A percentile compares a stretch with the other conserved stretches of the same genome.
These are phyloP conservation scores for Ceratobasidium theobromae DNA, from an alignment of 1,284 basidiomycete genomes.

Conservation along the genomic window DNA sequence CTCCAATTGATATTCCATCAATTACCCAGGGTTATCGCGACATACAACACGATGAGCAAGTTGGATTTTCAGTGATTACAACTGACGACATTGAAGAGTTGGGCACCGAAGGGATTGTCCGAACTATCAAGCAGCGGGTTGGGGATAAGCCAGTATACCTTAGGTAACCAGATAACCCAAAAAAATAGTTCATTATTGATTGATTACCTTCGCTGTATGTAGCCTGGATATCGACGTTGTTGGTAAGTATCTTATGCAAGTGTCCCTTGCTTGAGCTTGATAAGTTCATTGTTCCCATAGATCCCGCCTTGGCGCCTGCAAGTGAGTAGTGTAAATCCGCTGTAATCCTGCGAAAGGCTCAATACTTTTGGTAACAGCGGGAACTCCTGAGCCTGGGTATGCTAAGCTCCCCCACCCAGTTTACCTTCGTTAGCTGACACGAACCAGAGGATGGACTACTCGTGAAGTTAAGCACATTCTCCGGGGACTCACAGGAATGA, in stretches of 20 bases:
- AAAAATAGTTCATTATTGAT: no score
- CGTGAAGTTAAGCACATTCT: conserved; percentile 77
- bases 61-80: conserved; percentile 31
- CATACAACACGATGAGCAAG: conserved; percentile 55
- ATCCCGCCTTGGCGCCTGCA: conserved; percentile 75
- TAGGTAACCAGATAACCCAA: no score
- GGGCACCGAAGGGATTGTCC: conserved; percentile 33
- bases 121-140: conserved; percentile 61
- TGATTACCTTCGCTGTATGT: conserved; percentile 33
- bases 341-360: background rate
- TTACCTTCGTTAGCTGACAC: background rate
- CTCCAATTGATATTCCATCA: background rate
- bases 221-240: conserved; percentile 81
- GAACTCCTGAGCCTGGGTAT: conserved; percentile 72
- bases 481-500: conserved; percentile 71
- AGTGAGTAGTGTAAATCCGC: conserved; percentile 55
- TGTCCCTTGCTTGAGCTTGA: conserved; percentile 40
- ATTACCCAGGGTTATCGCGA: conserved; percentile 58
- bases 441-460: conserved; percentile 62
- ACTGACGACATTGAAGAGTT: conserved; percentile 34
- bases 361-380: conserved; percentile 49
- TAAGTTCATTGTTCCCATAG: conserved; percentile 48
- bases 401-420: background rate
- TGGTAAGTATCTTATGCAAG: conserved; percentile 47
- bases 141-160: conserved; percentile 73